These are phyloP conservation scores for Zopfia rhizophila DNA, from an alignment of 2,329 filamentous ascomycete species.

Conservation along the genomic window DNA sequence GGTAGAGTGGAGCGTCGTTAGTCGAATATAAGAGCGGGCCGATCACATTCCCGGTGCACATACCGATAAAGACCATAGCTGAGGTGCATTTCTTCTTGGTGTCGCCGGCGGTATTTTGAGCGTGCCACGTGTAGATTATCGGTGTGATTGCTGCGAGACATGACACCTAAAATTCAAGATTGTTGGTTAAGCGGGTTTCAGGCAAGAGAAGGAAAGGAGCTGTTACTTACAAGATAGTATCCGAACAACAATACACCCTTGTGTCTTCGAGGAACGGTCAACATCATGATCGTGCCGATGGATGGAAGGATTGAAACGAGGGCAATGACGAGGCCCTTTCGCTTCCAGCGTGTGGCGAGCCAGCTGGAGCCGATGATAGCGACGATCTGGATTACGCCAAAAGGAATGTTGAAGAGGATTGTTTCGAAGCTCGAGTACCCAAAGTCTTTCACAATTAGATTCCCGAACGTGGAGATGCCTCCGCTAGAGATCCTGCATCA, in stretches of 20 bases:
- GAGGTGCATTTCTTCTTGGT: conserved; percentile 52
- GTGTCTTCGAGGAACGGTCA: conserved; percentile 58
- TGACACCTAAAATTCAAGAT: no score
- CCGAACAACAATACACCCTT: conserved; percentile 63
- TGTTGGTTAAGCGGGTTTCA: no score
- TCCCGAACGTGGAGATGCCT: conserved; percentile 69
- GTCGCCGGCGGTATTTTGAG: conserved; percentile 51
- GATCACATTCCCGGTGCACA: conserved; percentile 51
- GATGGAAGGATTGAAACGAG: conserved; percentile 63
- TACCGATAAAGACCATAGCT: conserved; percentile 48
- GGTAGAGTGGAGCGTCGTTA: conserved; percentile 47
- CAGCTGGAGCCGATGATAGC: conserved; percentile 63
- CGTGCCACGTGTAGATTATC: conserved; percentile 50
- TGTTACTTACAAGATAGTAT: conserved; percentile 64
- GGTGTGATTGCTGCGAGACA: conserved; percentile 49
- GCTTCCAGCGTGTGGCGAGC: conserved; percentile 61
- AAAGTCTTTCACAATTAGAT: conserved; percentile 66
- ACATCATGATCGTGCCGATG: conserved; percentile 61
- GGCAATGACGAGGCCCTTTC: conserved; percentile 64
- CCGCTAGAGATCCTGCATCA: conserved; percentile 66
- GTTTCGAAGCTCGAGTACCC: conserved; percentile 66
- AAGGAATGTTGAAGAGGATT: conserved; percentile 68
- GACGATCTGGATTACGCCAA: conserved; percentile 63
- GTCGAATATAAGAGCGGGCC: conserved; percentile 49
- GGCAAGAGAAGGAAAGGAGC: no score